Evolutionary conservation across 208 protist species (phyloP), one percentile per base, ranked within the genome.

Genomic region (Wallacemonas rigidus): DNA sequence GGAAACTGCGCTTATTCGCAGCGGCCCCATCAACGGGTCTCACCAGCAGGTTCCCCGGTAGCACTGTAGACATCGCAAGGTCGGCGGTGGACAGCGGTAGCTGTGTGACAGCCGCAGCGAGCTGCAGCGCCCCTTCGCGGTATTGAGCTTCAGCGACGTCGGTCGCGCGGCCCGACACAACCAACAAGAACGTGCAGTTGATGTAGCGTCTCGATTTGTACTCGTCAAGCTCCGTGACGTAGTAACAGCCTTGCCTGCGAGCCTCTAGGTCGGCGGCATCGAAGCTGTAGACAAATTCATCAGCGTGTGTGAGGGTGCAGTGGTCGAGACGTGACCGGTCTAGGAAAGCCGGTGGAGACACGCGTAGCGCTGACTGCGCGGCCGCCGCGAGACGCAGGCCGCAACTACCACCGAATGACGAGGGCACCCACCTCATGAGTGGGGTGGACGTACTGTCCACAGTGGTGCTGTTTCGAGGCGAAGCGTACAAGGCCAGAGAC

Each of bases 71-170:
- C 26, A 26, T 26, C 26, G 26, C 26, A 26, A 26, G 26, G 26
- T 26, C 26, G 26, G 26, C 26, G 9, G n/a, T 58, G 54, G 54
- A 17, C 15, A 58, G 36, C 14, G 40, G 35, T 15, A 38, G 51
- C 47, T 71, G 54, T 40, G 72, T 76, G 38, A 81, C 62, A 14
- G 68, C 69, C 9, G 69, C 67, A 3, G 68, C 67, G 1, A 77
- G 57, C 55, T 17, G 56, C 48, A 5, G 56, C 48, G 17, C 41
- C 8, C 57, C 14, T 63, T 41, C 11, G 61, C 43, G 17, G n/a
- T 11, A 26, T 26, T 26, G 26, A 26, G 26, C 26, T 26, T 26
- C 26, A 26, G 26, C 26, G 39, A 77, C 51, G 6, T 44, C 35
- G 0, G 2, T 40, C 38, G 62, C 35, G 51, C 67, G 72, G 68